Base-by-base conservation (phyloP, 805 yeast species). In the Teunomyces lycoperdinae region DNA sequence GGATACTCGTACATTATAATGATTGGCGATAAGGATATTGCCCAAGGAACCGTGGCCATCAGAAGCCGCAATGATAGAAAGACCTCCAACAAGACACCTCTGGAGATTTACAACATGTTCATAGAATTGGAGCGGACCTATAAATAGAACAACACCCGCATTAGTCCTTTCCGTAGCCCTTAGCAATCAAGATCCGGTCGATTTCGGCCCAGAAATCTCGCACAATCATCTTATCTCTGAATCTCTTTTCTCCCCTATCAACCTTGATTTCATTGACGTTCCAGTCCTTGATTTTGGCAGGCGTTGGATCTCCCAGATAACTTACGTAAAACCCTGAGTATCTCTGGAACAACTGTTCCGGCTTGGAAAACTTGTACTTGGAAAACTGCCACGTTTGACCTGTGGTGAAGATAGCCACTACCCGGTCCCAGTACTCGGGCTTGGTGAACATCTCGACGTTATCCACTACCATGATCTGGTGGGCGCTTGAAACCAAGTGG, bases 381-480 rank as follows among this genome's bases (percentile, higher is more conserved):
- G 87, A 81, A 70, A 94, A 89, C 70, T 94, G 99, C 99, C 99
- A 94, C 46, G 84, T 76, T 70, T 94, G 99, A 9, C 99, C 99
- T 9, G 97, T 92, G 13, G 97, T 92, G 71, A 94, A 85, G 33
- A 94, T 87, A 0, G 96, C 97, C 43, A 92, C 88, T 1, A 94
- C 97, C 50, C 99, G 79, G 61, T 89, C 96, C 99, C 99, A 94
- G 68, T 94, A 89, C 64, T 94, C 98, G 3, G 96, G 96, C 63
- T 91, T 92, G 20, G 87, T 84, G 56, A 73, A 73, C 68, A 84
- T 79, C 46, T 90, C 96, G 4, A 90, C 89, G 48, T 88, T 87
- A 62, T 89, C 95, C 29, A 91, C 97, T 47, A 94, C 86, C 56
- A 90, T 75, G 58, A 88, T 85, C 40, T 81, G 78, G 44, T 84